These are phyloP conservation scores for Adansonia digitata DNA, from an alignment of 345 rosid genomes.

Conservation along the genomic window DNA sequence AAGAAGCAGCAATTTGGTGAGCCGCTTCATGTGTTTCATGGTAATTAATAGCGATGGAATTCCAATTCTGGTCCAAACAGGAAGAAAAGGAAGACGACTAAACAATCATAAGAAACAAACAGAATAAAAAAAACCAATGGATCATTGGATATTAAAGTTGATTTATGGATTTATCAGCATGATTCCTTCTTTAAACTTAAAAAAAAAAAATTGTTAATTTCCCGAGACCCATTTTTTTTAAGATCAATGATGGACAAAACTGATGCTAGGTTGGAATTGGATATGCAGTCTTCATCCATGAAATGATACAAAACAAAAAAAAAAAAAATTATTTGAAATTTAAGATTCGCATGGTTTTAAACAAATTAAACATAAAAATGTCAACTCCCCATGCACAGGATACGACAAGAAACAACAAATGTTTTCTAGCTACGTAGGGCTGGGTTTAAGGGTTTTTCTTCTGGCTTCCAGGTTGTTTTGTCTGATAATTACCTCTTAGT, in stretches of 20 bases:
- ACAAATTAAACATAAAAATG: conserved; percentile 19
- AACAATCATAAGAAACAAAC: conserved; percentile 8
- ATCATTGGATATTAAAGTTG: conserved; percentile 14
- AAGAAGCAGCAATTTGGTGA: conserved; percentile 8
- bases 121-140: conserved; percentile 2
- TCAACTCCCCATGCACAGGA: conserved; percentile 39
- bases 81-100: conserved; percentile 8
- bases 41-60: not conserved
- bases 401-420: conserved; percentile 21
- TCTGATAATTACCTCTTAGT: conserved; percentile 3
- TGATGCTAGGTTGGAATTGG: conserved; percentile 16
- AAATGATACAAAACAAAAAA: conserved; percentile 6
- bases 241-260: not conserved
- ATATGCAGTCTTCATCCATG: conserved; percentile 17
- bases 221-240: not conserved
- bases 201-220: not conserved
- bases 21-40: conserved; percentile 11
- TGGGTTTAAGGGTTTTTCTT: too few species aligned
- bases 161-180: conserved; percentile 15
- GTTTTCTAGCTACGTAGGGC: too few species aligned
- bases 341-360: conserved; percentile 29
- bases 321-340: conserved; percentile 27
- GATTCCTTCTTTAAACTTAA: conserved; percentile 20
- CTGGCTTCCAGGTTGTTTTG: conserved; percentile 21
- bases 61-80: conserved; percentile 13